Percentiles rank a stretch among this genome's conserved stretches.
Evolutionary conservation across 2,329 filamentous ascomycete genomes (phyloP).

Genomic region (Reticulascus tulasneorum): DNA sequence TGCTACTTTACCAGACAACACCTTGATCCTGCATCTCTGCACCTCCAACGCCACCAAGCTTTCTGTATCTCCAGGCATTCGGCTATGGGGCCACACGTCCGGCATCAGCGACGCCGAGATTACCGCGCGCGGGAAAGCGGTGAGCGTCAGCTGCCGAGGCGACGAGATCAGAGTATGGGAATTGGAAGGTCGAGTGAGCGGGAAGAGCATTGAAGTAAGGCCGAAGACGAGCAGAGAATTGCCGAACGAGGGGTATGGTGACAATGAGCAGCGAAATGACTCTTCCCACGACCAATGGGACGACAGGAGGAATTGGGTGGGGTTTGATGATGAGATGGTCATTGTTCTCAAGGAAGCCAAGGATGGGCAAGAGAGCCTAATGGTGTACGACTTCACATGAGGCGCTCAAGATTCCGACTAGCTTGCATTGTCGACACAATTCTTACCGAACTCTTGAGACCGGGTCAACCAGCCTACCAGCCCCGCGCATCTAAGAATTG

Average conservation of each 20-base stretch:
- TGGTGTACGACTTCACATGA: slow-evolving; percentile 84
- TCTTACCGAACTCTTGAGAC: no score
- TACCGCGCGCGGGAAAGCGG: slow-evolving; percentile 78
- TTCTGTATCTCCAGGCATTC: slow-evolving; percentile 66
- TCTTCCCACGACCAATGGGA: slow-evolving; percentile 29
- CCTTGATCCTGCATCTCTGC: slow-evolving; percentile 76
- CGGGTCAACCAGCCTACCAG: no score
- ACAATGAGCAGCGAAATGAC: slow-evolving; percentile 14
- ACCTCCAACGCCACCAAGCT: slow-evolving; percentile 65
- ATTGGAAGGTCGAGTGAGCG: slow-evolving; percentile 64
- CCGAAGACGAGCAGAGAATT: slow-evolving; percentile 24
- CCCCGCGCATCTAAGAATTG: no score
- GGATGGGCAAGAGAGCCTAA: slow-evolving; percentile 65
- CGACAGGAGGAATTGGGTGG: slow-evolving; percentile 63
- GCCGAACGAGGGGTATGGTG: slow-evolving; percentile 11
- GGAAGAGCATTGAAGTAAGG: slow-evolving; percentile 48
- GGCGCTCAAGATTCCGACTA: not conserved
- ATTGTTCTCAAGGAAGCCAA: slow-evolving; percentile 72
- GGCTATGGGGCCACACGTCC: slow-evolving; percentile 89
- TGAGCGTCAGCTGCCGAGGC: slow-evolving; percentile 80
- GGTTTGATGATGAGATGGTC: slow-evolving; percentile 91
- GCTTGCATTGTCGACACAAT: no score
- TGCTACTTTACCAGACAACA: slow-evolving; percentile 82
- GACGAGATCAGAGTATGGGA: slow-evolving; percentile 85
- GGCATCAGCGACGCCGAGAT: slow-evolving; percentile 84